Conservation (phyloP, 2,329 filamentous ascomycete species). For the Epichloe elymi region DNA sequence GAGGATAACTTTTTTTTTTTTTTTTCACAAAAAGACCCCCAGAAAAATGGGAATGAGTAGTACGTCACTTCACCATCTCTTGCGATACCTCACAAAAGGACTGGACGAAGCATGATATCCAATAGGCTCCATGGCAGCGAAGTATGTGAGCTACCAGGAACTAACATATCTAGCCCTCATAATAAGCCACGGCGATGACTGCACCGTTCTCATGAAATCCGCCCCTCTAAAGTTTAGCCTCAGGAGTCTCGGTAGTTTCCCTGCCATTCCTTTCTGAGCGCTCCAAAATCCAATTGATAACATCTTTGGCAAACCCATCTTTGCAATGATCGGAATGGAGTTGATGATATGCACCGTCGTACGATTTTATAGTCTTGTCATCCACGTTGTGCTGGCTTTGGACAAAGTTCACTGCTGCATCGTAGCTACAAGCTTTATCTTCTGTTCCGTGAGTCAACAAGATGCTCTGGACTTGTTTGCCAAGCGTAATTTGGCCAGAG, state of each 20-base stretch:
- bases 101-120: no score
- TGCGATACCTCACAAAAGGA: no score
- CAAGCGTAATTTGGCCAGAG: constrained; percentile 37
- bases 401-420: constrained; percentile 51
- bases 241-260: constrained; percentile 10
- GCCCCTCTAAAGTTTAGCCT: constrained; percentile 25
- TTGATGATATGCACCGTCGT: constrained; percentile 70
- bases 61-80: no score
- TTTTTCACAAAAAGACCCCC: no score
- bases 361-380: constrained; percentile 60
- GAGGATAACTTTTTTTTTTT: no score
- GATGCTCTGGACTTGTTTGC: constrained; percentile 46
- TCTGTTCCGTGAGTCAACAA: constrained; percentile 66
- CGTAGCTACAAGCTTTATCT: constrained; percentile 56
- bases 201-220: not conserved
- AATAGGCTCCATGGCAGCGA: no score
- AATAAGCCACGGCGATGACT: not conserved
- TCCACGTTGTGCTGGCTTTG: constrained; percentile 39
- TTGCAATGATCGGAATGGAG: constrained; percentile 47
- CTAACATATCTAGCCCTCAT: no score
- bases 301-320: constrained; percentile 43
- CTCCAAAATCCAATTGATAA: constrained; percentile 53
- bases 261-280: constrained; percentile 9
- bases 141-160: no score
- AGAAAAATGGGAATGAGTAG: no score